A percentile compares a stretch with the other conserved stretches of the same genome.
phyloP scores from a whole-genome alignment of 108 stramenopile species.

The Cyclotella atomus region DNA sequence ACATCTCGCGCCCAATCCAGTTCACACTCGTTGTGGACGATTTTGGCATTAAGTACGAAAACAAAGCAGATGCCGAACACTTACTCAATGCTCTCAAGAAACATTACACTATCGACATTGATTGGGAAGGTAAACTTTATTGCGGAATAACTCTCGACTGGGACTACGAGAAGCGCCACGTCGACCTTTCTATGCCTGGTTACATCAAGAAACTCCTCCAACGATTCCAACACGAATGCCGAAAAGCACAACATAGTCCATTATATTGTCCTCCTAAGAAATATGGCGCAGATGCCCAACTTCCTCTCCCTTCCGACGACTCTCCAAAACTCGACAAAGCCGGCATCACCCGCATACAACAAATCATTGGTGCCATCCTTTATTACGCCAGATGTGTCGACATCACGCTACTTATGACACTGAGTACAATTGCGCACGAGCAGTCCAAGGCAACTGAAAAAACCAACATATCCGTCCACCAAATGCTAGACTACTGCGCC shows the following conservation, averaged over 20 bases:
- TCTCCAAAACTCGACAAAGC: conserved; percentile 8
- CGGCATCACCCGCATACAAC: conserved; percentile 32
- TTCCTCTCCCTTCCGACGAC: conserved; percentile 7
- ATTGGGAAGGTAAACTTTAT: conserved; percentile 37
- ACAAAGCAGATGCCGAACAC: conserved; percentile 35
- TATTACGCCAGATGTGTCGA: conserved; percentile 57
- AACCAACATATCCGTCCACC: neutral
- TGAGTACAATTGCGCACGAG: conserved; percentile 27
- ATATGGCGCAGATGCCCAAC: conserved; percentile 46
- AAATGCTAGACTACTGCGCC: conserved; percentile 50
- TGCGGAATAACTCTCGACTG: conserved; percentile 47
- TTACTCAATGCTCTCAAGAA: conserved; percentile 28
- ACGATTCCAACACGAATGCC: conserved; percentile 38
- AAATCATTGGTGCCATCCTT: conserved; percentile 44
- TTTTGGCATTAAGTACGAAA: conserved; percentile 52
- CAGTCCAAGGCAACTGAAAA: conserved; percentile 33
- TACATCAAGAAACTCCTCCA: conserved; percentile 35
- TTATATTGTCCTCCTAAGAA: neutral
- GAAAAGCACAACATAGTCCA: conserved; percentile 39
- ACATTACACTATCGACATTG: conserved; percentile 31
- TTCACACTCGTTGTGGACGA: conserved; percentile 58
- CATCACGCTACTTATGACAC: conserved; percentile 30
- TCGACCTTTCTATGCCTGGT: conserved; percentile 11
- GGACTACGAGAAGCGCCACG: conserved; percentile 42
- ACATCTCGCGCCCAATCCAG: conserved; percentile 12